phyloP scores from a whole-genome alignment of 225 moss, liverwort and hornwort genomes.

The Physcomitrellopsis africana region DNA sequence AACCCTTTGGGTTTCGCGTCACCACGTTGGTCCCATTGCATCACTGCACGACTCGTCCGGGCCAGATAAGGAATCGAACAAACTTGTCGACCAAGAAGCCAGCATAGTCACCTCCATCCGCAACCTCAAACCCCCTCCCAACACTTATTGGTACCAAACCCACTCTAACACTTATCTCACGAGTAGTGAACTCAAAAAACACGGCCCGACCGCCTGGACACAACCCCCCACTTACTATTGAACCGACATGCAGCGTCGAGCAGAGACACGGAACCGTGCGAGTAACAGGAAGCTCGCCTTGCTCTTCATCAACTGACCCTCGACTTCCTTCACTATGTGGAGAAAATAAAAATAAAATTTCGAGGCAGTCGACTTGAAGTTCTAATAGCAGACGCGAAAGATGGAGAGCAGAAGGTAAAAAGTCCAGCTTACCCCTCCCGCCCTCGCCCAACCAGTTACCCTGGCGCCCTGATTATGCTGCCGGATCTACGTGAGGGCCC shows the following conservation, averaged over 20 bases:
- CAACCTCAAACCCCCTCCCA: not conserved
- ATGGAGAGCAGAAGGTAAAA: too few relatives aligned
- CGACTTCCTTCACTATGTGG: too few relatives aligned
- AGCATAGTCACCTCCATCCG: constrained; percentile 13
- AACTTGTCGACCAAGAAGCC: not conserved
- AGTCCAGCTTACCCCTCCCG: not conserved
- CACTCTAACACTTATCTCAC: too few relatives aligned
- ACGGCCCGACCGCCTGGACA: too few relatives aligned
- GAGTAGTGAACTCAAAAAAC: too few relatives aligned
- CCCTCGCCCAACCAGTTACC: not conserved
- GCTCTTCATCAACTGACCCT: not conserved
- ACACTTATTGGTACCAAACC: too few relatives aligned
- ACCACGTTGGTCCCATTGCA: constrained; percentile 11
- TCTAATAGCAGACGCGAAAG: too few relatives aligned
- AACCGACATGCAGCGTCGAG: not conserved
- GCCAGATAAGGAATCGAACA: not conserved
- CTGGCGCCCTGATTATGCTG: constrained; percentile 14
- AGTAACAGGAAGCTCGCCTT: not conserved
- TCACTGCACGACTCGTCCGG: constrained; percentile 15
- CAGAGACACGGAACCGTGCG: not conserved
- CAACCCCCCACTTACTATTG: not conserved
- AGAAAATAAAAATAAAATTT: too few relatives aligned
- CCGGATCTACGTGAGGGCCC: constrained; percentile 27
- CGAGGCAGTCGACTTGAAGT: too few relatives aligned
- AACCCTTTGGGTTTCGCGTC: not conserved